Percentiles rank a stretch among this genome's conserved stretches.
Conservation (phyloP, 1,284 basidiomycete genomes). For the Dichomitus squalens region DNA sequence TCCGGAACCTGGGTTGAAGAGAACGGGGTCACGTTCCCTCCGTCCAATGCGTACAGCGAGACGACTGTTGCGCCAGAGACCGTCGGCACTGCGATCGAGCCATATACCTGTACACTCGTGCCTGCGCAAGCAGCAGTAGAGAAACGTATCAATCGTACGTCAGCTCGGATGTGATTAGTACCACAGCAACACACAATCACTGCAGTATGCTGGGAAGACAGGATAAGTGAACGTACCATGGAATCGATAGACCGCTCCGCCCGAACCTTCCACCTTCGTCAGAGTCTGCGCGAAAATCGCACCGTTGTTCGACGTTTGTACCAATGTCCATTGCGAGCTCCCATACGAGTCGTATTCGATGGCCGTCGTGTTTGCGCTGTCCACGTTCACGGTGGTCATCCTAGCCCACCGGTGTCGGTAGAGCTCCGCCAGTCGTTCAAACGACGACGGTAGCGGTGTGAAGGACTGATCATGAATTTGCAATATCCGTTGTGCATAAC, state of each 20-base stretch:
- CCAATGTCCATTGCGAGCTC: conserved; percentile 9
- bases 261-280: conserved; percentile 8
- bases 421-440: too few relatives aligned
- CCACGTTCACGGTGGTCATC: conserved; percentile 15
- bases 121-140: background rate
- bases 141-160: background rate
- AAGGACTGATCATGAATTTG: background rate
- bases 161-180: background rate
- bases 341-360: conserved; percentile 17
- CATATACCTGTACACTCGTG: conserved; percentile 13
- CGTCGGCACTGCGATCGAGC: conserved; percentile 11
- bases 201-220: background rate
- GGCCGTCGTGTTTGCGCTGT: conserved; percentile 16
- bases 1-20: conserved; percentile 2
- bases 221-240: conserved; percentile 5
- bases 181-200: background rate
- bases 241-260: conserved; percentile 13
- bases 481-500: background rate
- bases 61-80: conserved; percentile 2
- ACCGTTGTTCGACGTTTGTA: conserved; percentile 11
- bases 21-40: conserved; percentile 4
- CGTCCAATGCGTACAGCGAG: conserved; percentile 11
- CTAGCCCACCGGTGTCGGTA: background rate
- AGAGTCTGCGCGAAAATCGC: conserved; percentile 13
- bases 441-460: too few relatives aligned